phyloP scores from a whole-genome alignment of 257 asterid genomes.

The Fraxinus americana region DNA sequence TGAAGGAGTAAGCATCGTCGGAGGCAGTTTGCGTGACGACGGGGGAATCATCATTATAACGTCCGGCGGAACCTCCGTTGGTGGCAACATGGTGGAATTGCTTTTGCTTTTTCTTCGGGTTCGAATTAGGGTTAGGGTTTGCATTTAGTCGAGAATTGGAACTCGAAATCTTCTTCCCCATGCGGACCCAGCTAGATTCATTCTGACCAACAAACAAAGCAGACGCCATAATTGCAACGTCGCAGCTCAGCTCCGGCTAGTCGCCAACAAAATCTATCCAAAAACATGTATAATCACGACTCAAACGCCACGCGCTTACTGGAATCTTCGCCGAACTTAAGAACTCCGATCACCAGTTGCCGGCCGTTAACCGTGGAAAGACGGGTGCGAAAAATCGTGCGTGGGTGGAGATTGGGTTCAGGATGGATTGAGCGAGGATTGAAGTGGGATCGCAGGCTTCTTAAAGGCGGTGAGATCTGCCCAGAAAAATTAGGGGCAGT shows the following conservation, averaged over 20 bases:
- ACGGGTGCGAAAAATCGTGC: not conserved
- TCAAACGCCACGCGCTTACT: not conserved
- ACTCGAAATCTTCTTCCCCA: slow-evolving; percentile 74
- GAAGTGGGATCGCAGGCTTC: slow-evolving; percentile 53
- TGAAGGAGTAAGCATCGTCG: slow-evolving; percentile 91
- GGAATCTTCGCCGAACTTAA: not conserved
- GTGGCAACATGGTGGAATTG: slow-evolving; percentile 52
- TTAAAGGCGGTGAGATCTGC: slow-evolving; percentile 96
- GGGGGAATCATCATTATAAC: slow-evolving; percentile 50
- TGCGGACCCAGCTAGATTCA: slow-evolving; percentile 89
- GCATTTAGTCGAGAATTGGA: slow-evolving; percentile 56
- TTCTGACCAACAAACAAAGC: slow-evolving; percentile 83
- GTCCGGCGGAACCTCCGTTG: slow-evolving; percentile 42
- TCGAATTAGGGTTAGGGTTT: slow-evolving; percentile 72
- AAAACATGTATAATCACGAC: slow-evolving; percentile 45
- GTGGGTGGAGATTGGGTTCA: slow-evolving; percentile 42
- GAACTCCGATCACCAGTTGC: slow-evolving; percentile 21
- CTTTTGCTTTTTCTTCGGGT: slow-evolving; percentile 75
- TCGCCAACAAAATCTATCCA: slow-evolving; percentile 33
- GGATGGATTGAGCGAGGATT: slow-evolving; percentile 68
- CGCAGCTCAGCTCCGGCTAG: slow-evolving; percentile 45
- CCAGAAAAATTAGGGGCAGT: slow-evolving; percentile 71
- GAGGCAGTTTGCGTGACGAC: slow-evolving; percentile 81
- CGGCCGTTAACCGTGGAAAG: not conserved
- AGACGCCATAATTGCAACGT: slow-evolving; percentile 68